Evolutionary conservation across 768 basidiomycete species (phyloP).

Genomic region (Leccinellum albellum): DNA sequence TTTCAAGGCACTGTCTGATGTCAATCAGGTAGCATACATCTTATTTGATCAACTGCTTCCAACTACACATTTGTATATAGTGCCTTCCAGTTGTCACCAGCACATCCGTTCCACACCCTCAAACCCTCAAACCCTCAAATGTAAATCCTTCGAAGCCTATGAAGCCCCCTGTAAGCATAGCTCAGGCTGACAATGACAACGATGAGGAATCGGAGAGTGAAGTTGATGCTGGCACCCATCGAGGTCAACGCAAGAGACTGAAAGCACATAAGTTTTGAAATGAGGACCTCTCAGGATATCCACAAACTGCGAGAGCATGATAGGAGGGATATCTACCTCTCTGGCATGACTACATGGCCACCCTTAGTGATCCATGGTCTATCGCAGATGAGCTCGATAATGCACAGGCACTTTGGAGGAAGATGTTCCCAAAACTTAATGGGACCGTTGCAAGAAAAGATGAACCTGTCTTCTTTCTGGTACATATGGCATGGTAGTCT

Average conservation of each 20-base stretch:
- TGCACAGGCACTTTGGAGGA: too few relatives aligned
- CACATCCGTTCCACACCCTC: neutral
- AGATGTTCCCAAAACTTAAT: neutral
- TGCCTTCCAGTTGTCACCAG: neutral
- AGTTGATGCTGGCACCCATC: neutral
- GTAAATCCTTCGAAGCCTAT: neutral
- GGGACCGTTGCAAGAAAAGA: neutral
- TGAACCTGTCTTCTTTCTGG: neutral
- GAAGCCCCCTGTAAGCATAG: neutral
- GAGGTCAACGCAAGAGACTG: neutral
- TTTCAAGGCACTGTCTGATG: neutral
- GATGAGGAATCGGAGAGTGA: neutral
- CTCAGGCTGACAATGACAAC: neutral
- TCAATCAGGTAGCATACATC: neutral
- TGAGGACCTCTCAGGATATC: neutral
- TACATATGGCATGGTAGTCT: neutral
- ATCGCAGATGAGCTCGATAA: too few relatives aligned
- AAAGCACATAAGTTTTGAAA: neutral
- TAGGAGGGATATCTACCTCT: neutral
- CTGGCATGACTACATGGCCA: neutral
- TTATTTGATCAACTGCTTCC: neutral
- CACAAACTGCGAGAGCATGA: neutral
- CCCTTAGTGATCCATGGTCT: too few relatives aligned
- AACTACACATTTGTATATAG: neutral
- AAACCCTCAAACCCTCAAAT: neutral